These are phyloP conservation scores for Bryoglossum gracile DNA, from an alignment of 495 filamentous ascomycete species.

Conservation along the genomic window DNA sequence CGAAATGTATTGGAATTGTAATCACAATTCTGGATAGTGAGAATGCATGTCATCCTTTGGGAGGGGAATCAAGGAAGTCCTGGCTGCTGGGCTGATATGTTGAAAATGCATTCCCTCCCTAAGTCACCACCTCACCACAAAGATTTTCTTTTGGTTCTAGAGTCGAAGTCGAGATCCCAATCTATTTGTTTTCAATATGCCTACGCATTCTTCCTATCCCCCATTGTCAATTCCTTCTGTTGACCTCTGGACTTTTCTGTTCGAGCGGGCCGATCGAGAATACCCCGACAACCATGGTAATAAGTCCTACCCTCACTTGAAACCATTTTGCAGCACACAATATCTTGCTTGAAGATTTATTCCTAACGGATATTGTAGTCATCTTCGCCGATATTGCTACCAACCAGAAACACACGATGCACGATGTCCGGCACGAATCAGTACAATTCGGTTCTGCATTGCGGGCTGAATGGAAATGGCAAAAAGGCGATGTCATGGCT, in stretches of 20 bases:
- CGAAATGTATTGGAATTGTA: no score
- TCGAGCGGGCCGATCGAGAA: conserved; percentile 53
- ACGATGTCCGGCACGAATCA: conserved; percentile 46
- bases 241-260: conserved; percentile 69
- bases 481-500: conserved; percentile 68
- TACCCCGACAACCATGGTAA: conserved; percentile 47
- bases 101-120: no score
- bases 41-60: no score
- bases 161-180: neutral
- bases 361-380: conserved; percentile 37
- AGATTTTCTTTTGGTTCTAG: neutral
- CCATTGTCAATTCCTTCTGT: conserved; percentile 51
- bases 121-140: neutral
- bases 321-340: neutral
- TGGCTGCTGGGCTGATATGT: no score
- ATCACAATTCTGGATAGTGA: no score
- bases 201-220: conserved; percentile 32
- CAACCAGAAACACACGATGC: conserved; percentile 61
- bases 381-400: conserved; percentile 73
- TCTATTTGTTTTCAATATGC: neutral
- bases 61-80: no score
- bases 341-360: conserved; percentile 18
- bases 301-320: neutral
- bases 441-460: conserved; percentile 84
- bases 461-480: conserved; percentile 65